Evolutionary conservation across 495 filamentous ascomycete genomes (phyloP), one percentile per base, ranked within the genome.

Genomic region (Podospora anserina): DNA sequence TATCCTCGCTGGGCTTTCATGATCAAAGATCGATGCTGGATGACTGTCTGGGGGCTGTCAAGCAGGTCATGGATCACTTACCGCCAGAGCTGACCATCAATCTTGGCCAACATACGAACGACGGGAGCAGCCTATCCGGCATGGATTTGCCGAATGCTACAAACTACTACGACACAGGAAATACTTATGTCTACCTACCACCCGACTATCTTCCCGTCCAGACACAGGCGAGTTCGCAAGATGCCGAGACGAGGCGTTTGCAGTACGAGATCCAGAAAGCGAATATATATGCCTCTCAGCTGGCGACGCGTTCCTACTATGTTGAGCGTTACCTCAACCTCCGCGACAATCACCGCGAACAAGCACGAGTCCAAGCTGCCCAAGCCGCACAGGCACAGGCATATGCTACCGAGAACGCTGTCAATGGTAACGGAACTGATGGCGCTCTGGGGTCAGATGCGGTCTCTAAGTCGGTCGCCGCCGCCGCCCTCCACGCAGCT

Each of bases 261-360:
- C 91, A 94, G 61, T 90, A 87, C 63, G 91, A 95, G 71, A 93
- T 96, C 26, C 92, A 96, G 74, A 93, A 92, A 72, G 88, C 88
- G 23, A 94, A 93, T 70, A 90, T 97, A 27, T 90, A 92, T 69
- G 86, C 87, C 6, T 91, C 87, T 58, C 88, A 92, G 71, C 80
- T 97, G 1, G 86, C 85, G 3, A 93, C 91, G 2, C 85, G 92
- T 23, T 92, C 89, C 0, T 92, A 89, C 72, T 84, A 92, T n/a
- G 89, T 94, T 2, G 91, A 96, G 69, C 91, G 91, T 71, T 95
- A 92, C 72, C 90, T 88, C 77, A 87, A 82, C 71, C 80, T 91
- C 0, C 86, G 85, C 61, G 87, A 90, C 54, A 83, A 83, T 5
- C 84, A 84, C 69, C 75, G 78, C 26, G 69, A 76, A 19, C 71